Evolutionary conservation across 1,284 basidiomycete species (phyloP), one percentile per base, ranked within the genome.

Genomic region (Cystobasidiaceae sp.): DNA sequence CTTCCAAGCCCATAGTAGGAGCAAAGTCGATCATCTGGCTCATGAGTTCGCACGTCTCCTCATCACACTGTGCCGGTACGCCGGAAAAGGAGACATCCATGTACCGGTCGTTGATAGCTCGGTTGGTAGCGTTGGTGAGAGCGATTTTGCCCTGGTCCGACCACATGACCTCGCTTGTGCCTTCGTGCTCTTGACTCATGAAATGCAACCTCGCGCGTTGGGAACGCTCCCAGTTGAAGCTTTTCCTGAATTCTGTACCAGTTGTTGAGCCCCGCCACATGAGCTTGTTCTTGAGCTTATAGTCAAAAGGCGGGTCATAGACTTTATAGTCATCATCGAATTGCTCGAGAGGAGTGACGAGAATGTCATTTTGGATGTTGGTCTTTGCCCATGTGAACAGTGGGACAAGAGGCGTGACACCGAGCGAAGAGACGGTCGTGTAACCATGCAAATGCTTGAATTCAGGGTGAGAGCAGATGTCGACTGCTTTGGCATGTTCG

Each of bases 351-450:
- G 74, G 74, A 2, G 74, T 74, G 44, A 72, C 74, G 46, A 75
- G 70, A 21, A 75, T 66, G 60, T 75, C 74, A 30, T 69, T 71
- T 45, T 75, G 74, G 39, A 74, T 69, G 48, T 69, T 70, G 13
- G 72, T 73, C 50, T 75, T 75, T 21, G 74, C 74, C 59, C 74
- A 74, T 15, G 74, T 73, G 68, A 75, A 75, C 23, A 75, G 68
- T 9, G 74, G 73, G 3, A 74, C 73, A 23, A 75, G 65, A 23
- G 72, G 73, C 7, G 71, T 71, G 15, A 69, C 62, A 46, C 71
- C 66, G 23, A 74, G 72, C 2, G 73, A 73, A 19, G 55, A 21
- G 6, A 67, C 61, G 2, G 66, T 60, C 7, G 74, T 75, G 64
- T 72, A 74, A 11, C 74, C 74, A 67, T 75, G 74, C 19, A 73